Evolutionary conservation across 2,329 filamentous ascomycete genomes (phyloP), one percentile per base, ranked within the genome.

Genomic region (Alternaria atra): DNA sequence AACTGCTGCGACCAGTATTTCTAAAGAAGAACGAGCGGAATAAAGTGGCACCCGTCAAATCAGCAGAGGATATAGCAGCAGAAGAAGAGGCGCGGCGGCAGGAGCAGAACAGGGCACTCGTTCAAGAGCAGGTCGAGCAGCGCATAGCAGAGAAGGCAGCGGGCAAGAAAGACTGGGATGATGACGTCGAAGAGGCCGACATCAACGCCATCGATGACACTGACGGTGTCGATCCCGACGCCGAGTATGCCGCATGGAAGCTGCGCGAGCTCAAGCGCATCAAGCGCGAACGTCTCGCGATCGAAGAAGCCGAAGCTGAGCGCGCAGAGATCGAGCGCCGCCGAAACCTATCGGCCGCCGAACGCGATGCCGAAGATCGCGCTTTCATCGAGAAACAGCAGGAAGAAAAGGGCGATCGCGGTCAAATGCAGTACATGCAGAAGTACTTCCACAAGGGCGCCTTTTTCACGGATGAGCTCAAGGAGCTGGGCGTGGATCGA

Each of bases 381-480:
- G 91, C 86, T 52, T 92, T 88, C 77, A 82, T 98, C 17, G 89
- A 89, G 1, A 84, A 85, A 67, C 94, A 98, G 79, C 88, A 90
- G 69, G 91, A 91, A 64, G 93, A 97, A 65, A 82, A 84, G 25
- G 91, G 92, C 71, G 63, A 84, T 52, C 90, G 90, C 62, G 93
- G 93, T 54, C 91, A 94, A 80, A 92, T 95, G 85, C 87, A 87
- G 2, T 97, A 89, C 78, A 92, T 98, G 91, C 94, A 97, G 75
- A 93, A 94, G 76, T 99, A 98, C 82, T 94, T 92, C 80, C 95
- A 99, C 84, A 94, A 94, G 81, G 95, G 95, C 50, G 95, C 95
- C 15, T 99, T 98, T 82, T 98, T 92, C 83, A 91, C 91, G 68
- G 92, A 94, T 53, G 91, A 96, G 70, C 85, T 89, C 52, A 88